Evolutionary conservation across 257 asterid genomes (phyloP).

Genomic region (Capsicum chinense): DNA sequence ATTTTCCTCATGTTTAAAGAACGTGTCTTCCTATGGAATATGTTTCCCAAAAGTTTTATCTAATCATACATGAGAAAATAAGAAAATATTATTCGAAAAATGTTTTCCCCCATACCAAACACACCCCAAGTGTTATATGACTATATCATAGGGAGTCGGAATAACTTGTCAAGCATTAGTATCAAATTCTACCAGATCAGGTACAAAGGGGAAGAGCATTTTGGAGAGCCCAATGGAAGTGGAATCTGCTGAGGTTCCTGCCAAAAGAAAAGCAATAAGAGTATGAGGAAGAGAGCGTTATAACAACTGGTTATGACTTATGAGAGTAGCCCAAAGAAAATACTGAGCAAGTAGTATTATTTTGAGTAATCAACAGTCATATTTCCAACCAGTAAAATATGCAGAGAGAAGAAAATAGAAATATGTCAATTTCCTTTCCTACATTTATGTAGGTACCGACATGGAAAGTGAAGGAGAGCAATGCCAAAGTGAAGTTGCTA

Average conservation of each 20-base stretch:
- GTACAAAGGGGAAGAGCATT: constrained; percentile 66
- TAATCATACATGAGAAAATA: too few species aligned
- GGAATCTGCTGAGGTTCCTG: constrained; percentile 91
- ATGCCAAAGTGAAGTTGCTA: too few species aligned
- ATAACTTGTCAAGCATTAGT: constrained; percentile 13
- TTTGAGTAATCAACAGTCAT: background rate
- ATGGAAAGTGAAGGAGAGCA: too few species aligned
- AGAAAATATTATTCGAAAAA: too few species aligned
- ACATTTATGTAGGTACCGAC: too few species aligned
- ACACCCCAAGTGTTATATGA: background rate
- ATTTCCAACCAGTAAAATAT: background rate
- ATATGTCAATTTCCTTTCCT: constrained; percentile 4
- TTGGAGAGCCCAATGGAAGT: constrained; percentile 78
- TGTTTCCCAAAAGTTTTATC: too few species aligned
- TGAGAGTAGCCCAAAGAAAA: background rate
- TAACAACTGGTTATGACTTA: background rate
- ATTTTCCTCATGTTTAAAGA: too few species aligned
- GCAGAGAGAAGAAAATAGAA: background rate
- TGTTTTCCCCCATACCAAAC: too few species aligned
- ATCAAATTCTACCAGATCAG: constrained; percentile 72
- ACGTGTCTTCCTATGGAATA: too few species aligned
- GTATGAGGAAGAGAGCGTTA: background rate
- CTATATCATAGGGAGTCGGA: background rate
- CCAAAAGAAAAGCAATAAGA: constrained; percentile 24
- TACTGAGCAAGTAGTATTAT: background rate